phyloP scores from a whole-genome alignment of 345 rosid genomes.

The Melaleuca quinquenervia region DNA sequence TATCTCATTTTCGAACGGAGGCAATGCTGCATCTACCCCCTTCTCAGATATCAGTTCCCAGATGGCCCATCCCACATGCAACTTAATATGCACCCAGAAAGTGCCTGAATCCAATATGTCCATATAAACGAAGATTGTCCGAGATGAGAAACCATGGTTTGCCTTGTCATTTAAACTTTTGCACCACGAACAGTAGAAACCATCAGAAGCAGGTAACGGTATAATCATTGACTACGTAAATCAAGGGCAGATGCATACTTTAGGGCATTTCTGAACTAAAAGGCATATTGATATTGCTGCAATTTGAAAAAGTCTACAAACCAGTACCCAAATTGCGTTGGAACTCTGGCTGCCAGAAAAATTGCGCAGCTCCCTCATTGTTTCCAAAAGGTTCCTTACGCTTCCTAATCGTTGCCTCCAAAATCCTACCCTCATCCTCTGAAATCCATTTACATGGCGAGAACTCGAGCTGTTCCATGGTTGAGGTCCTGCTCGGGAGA shows the following conservation, averaged over 20 bases:
- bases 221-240: not conserved
- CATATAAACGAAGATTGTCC: not conserved
- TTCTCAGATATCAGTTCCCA: not conserved
- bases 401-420: slow-evolving; percentile 31
- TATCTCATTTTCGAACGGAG: not conserved
- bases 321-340: not conserved
- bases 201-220: not conserved
- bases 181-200: not conserved
- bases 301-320: not conserved
- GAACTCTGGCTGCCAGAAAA: slow-evolving; percentile 16
- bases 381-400: slow-evolving; percentile 34
- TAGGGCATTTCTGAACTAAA: not conserved
- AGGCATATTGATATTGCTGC: not conserved
- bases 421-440: slow-evolving; percentile 19
- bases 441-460: slow-evolving; percentile 19
- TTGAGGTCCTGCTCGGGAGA: slow-evolving; percentile 35
- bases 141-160: not conserved
- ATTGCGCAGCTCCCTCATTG: slow-evolving; percentile 24
- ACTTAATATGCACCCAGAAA: not conserved
- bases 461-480: slow-evolving; percentile 18
- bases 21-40: not conserved
- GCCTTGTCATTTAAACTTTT: not conserved
- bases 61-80: not conserved
- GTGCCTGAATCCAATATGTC: not conserved
- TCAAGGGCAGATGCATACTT: not conserved